A percentile compares a stretch with the other conserved stretches of the same genome.
phyloP scores from a whole-genome alignment of 345 rosid genomes.

The Eucalyptus fibrosa region DNA sequence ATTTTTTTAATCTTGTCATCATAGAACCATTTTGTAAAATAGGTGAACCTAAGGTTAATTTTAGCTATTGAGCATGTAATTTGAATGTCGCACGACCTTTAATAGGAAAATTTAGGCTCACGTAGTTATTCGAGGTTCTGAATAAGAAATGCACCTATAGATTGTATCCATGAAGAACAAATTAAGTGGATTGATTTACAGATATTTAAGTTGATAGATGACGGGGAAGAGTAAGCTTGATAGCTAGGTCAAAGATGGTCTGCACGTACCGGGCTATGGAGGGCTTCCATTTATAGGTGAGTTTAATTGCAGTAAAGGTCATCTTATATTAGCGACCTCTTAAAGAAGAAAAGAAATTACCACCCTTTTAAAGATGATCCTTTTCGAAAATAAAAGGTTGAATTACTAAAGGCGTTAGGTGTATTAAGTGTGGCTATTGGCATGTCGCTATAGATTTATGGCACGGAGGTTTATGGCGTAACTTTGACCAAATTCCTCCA shows the following conservation, averaged over 20 bases:
- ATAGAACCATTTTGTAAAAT: not conserved
- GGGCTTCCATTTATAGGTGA: not conserved
- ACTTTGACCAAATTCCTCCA: too few relatives aligned
- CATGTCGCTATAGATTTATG: too few relatives aligned
- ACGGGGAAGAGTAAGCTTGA: fast-evolving
- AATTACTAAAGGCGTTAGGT: too few relatives aligned
- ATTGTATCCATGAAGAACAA: fast-evolving
- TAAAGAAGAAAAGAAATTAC: fast-evolving
- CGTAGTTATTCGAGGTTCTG: fast-evolving
- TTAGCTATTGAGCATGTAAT: fast-evolving
- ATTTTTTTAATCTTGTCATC: not conserved
- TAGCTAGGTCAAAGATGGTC: not conserved
- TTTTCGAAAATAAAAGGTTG: too few relatives aligned
- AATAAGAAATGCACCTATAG: not conserved
- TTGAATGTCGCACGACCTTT: fast-evolving
- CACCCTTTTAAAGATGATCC: too few relatives aligned
- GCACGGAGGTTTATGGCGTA: too few relatives aligned
- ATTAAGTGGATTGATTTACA: not conserved
- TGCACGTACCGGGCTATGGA: fast-evolving
- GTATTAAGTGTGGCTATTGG: too few relatives aligned
- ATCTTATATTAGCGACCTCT: not conserved
- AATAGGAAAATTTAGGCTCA: not conserved
- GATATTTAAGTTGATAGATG: not conserved
- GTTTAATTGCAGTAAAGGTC: fast-evolving
- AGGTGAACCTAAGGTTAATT: not conserved